phyloP scores from a whole-genome alignment of 495 filamentous ascomycete species.

The Aspergillus ostianus region DNA sequence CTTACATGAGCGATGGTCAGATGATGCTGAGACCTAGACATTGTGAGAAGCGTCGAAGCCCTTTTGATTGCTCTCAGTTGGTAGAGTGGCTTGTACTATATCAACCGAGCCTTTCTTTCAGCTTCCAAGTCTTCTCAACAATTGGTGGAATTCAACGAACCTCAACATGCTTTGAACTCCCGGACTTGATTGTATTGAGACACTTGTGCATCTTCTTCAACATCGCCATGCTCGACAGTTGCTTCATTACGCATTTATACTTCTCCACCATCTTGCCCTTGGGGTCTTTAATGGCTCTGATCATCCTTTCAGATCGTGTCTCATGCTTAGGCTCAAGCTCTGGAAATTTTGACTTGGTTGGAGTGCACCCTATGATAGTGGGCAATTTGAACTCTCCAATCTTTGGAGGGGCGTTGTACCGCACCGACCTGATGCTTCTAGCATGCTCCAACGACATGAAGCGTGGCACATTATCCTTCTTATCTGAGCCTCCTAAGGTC shows the following conservation, averaged over 20 bases:
- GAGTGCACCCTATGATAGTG: not conserved
- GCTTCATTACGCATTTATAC: not conserved
- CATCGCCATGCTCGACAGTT: constrained; percentile 3
- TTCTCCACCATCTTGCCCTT: not conserved
- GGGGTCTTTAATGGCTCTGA: constrained; percentile 3
- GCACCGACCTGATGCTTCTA: not conserved
- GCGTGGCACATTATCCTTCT: not conserved
- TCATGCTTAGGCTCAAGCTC: not conserved
- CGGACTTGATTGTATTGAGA: not conserved
- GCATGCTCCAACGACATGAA: not conserved
- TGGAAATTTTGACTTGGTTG: not conserved
- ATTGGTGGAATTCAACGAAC: constrained; percentile 1
- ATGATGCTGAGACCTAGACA: not conserved
- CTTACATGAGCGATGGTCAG: constrained; percentile 1
- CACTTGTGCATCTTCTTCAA: constrained; percentile 1
- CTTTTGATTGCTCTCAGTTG: constrained; percentile 6
- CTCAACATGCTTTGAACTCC: not conserved
- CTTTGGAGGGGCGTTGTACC: not conserved
- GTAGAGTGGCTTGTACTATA: constrained; percentile 8
- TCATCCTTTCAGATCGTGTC: not conserved
- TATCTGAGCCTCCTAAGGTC: not conserved
- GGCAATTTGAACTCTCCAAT: not conserved
- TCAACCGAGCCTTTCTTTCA: not conserved
- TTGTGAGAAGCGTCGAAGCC: constrained; percentile 3
- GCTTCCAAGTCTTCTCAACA: not conserved